Conservation (phyloP, 108 stramenopile species). For the Nitzschia inconspicua region DNA sequence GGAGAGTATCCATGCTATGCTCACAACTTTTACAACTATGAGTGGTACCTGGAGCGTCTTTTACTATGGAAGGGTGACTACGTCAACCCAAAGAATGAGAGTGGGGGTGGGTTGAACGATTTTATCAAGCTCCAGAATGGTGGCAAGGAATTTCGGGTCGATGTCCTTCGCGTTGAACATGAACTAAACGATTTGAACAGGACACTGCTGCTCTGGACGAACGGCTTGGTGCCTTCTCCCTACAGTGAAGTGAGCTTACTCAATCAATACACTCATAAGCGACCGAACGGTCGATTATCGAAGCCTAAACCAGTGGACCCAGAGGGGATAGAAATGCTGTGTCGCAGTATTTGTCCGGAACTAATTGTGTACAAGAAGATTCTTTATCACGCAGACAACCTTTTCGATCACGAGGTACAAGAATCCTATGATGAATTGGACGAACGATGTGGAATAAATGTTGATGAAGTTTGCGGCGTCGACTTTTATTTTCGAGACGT, state of each 20-base stretch:
- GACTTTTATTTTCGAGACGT: not conserved
- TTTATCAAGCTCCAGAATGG: not conserved
- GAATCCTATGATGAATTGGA: not conserved
- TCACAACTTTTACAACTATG: not conserved
- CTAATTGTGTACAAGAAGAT: not conserved
- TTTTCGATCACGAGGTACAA: not conserved
- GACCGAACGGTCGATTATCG: not conserved
- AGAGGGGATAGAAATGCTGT: not conserved
- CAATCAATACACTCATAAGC: not conserved
- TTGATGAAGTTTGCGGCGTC: not conserved
- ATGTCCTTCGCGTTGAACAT: not conserved
- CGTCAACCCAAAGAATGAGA: no score
- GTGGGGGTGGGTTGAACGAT: no score
- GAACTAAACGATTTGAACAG: not conserved
- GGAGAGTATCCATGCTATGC: not conserved
- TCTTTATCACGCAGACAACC: not conserved
- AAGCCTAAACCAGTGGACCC: not conserved
- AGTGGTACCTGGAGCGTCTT: not conserved
- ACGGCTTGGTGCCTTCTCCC: not conserved
- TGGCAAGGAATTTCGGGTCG: not conserved
- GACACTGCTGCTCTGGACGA: not conserved
- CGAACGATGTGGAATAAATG: not conserved
- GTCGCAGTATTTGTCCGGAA: not conserved
- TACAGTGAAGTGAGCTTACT: not conserved
- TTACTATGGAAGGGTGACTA: no score